Evolutionary conservation across 139 green algal species (phyloP).

Genomic region (Chlorella ohadii): DNA sequence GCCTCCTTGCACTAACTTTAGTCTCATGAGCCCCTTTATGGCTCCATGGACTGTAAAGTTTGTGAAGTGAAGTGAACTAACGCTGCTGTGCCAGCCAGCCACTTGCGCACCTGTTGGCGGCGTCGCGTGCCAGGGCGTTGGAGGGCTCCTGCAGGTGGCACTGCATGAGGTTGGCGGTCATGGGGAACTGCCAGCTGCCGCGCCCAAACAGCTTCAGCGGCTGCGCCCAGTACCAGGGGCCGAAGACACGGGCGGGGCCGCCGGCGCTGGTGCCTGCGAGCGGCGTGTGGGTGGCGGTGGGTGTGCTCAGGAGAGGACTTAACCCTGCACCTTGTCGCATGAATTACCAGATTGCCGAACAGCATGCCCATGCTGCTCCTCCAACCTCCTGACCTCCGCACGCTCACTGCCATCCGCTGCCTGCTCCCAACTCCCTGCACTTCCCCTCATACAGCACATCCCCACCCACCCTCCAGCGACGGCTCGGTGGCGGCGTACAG

Average conservation of each 20-base stretch:
- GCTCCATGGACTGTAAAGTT: no score
- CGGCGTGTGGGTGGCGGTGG: not conserved
- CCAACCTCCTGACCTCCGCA: no score
- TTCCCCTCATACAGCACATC: no score
- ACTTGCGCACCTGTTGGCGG: not conserved
- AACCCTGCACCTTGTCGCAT: no score
- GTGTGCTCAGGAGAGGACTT: no score
- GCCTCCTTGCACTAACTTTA: no score
- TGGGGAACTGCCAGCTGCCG: not conserved
- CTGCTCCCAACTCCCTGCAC: no score
- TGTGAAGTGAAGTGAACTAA: no score
- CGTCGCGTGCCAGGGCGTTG: not conserved
- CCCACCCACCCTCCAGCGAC: not conserved
- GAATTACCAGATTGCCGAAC: no score
- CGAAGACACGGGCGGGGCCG: not conserved
- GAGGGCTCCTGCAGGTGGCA: not conserved
- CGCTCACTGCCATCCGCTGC: no score
- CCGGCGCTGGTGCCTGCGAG: not conserved
- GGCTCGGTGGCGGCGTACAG: slow-evolving; percentile 24
- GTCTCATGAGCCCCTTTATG: no score
- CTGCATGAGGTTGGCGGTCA: slow-evolving; percentile 1
- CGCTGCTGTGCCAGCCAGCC: not conserved
- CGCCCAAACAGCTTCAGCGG: not conserved
- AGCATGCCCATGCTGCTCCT: no score
- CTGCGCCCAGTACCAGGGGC: slow-evolving; percentile 5